Percentiles rank a stretch among this genome's conserved stretches.
Conservation (phyloP, 768 basidiomycete species). For the Mycena chlorophos region DNA sequence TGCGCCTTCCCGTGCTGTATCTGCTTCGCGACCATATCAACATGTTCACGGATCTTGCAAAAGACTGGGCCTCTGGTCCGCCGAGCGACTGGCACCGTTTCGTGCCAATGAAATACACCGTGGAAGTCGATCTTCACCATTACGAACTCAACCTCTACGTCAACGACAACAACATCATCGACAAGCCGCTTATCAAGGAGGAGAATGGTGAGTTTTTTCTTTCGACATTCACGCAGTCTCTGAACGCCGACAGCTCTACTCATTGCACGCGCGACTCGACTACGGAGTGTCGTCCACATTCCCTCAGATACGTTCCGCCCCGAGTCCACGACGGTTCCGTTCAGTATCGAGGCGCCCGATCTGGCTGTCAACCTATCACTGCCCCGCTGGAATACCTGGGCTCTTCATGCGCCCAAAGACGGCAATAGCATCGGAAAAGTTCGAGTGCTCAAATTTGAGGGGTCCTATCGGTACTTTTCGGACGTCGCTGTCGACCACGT, state of each 20-base stretch:
- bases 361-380: conserved; percentile 61
- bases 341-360: conserved; percentile 61
- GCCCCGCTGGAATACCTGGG: conserved; percentile 89
- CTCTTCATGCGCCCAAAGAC: conserved; percentile 60
- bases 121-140: conserved; percentile 72
- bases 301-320: conserved; percentile 75
- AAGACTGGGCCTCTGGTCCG: conserved; percentile 87
- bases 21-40: conserved; percentile 92
- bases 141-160: conserved; percentile 80
- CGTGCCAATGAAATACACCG: conserved; percentile 74
- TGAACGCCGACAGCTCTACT: conserved; percentile 59
- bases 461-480: conserved; percentile 74
- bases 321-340: conserved; percentile 63
- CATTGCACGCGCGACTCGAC: conserved; percentile 56
- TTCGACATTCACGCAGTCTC: neutral
- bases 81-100: conserved; percentile 80
- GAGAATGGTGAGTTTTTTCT: conserved; percentile 67
- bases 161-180: conserved; percentile 97
- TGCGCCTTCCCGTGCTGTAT: conserved; percentile 73
- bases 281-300: conserved; percentile 56
- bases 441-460: conserved; percentile 55
- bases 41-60: conserved; percentile 89
- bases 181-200: conserved; percentile 77
- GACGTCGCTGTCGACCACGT: conserved; percentile 67
- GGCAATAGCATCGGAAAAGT: conserved; percentile 65